Evolutionary conservation across 805 yeast genomes (phyloP).

Genomic region (Saccharomycodes ludwigii): DNA sequence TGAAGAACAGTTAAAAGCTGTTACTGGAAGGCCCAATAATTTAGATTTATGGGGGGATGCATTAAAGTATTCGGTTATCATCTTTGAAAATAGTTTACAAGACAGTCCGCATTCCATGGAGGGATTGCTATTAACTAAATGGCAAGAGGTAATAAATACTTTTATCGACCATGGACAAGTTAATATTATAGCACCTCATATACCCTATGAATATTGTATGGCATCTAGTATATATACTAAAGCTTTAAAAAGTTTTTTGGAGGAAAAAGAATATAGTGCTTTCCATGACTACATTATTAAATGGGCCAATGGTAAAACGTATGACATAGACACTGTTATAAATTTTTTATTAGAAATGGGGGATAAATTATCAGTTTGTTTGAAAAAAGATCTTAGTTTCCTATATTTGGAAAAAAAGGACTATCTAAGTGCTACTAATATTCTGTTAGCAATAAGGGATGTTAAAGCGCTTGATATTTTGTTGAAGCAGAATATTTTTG

Average conservation of each 20-base stretch:
- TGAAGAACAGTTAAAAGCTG: no score
- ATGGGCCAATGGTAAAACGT: constrained; percentile 54
- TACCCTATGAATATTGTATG: constrained; percentile 41
- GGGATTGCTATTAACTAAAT: constrained; percentile 32
- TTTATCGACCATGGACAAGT: constrained; percentile 38
- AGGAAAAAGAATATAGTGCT: constrained; percentile 20
- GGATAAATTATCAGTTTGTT: constrained; percentile 8
- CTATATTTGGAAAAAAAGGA: constrained; percentile 47
- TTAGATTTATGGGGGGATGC: no score
- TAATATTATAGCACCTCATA: constrained; percentile 31
- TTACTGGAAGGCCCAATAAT: no score
- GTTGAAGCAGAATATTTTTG: constrained; percentile 49
- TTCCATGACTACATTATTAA: constrained; percentile 31
- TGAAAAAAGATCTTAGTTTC: constrained; percentile 35
- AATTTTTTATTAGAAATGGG: constrained; percentile 32
- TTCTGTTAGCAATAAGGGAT: constrained; percentile 47
- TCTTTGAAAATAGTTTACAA: no score
- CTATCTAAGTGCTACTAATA: constrained; percentile 51
- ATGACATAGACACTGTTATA: constrained; percentile 33
- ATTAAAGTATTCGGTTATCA: no score
- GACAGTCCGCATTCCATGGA: no score
- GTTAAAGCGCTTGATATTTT: constrained; percentile 43
- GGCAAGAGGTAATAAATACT: constrained; percentile 53
- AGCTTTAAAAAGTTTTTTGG: constrained; percentile 35
- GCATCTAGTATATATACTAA: constrained; percentile 31